These are phyloP conservation scores for Moesziomyces sp. DNA, from an alignment of 1,284 basidiomycete genomes.

Conservation along the genomic window DNA sequence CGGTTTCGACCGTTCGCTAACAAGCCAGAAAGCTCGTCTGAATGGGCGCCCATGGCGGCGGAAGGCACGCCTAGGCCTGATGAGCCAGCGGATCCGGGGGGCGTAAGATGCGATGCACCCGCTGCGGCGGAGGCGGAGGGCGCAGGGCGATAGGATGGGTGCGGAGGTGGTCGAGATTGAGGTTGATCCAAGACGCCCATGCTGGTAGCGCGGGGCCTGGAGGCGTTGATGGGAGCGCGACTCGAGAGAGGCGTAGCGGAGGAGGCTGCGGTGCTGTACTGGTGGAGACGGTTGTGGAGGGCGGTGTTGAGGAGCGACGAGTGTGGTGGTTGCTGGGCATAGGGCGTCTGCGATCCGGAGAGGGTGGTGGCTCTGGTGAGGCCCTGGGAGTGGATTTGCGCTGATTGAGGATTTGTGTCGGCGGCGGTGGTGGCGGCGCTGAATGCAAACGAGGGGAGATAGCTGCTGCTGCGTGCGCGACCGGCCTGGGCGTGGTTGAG, in stretches of 20 bases:
- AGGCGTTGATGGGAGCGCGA: slow-evolving; percentile 7
- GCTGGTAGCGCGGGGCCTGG: slow-evolving; percentile 41
- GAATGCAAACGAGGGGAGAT: slow-evolving; percentile 35
- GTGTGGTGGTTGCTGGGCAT: slow-evolving; percentile 20
- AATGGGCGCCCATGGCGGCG: neutral
- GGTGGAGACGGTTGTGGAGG: slow-evolving; percentile 37
- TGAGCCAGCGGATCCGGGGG: slow-evolving; percentile 3
- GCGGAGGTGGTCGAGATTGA: slow-evolving; percentile 11
- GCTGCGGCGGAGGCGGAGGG: slow-evolving; percentile 10
- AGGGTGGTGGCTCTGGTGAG: slow-evolving; percentile 14
- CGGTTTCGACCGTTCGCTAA: slow-evolving; percentile 45
- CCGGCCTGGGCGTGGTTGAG: slow-evolving; percentile 24
- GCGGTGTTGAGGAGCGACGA: slow-evolving; percentile 40
- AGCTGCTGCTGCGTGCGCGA: slow-evolving; percentile 48
- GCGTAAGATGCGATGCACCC: slow-evolving; percentile 4
- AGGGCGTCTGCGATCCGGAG: slow-evolving; percentile 34
- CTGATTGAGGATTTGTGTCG: slow-evolving; percentile 7
- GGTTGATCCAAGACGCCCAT: slow-evolving; percentile 45
- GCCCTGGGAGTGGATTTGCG: neutral
- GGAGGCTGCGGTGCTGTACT: slow-evolving; percentile 17
- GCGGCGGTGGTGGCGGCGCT: slow-evolving; percentile 6
- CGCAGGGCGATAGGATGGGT: neutral
- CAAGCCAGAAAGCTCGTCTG: slow-evolving; percentile 22
- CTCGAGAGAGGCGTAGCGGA: neutral
- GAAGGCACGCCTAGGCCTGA: slow-evolving; percentile 6